Evolutionary conservation across 148 eudicot genomes (phyloP), one percentile per base, ranked within the genome.

Genomic region (Rhododendron ovatum): DNA sequence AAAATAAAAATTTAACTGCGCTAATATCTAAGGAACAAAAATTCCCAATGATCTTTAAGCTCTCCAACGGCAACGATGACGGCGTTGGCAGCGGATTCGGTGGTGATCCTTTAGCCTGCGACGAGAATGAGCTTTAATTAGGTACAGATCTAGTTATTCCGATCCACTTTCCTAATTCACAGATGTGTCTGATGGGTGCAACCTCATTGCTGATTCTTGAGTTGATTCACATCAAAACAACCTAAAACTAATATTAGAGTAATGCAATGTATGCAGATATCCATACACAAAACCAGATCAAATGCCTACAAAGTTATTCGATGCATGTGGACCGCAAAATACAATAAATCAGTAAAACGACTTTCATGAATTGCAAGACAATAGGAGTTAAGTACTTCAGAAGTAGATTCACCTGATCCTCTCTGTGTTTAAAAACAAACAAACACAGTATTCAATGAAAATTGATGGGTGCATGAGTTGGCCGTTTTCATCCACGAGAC

Each of bases 401-500:
- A 0, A 41, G 50, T 24, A 65, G 71, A 65, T 24, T 65, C 30
- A 24, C 18, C 47, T 43, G n/a, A 47, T 12, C 35, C 82, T 26
- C 39, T 82, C 37, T 0, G 1, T 35, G 17, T 35, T 24, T 14
- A 35, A n/a, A 12, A 3, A 9, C 14, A 22, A 81, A 59, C 90
- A 22, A 81, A 59, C 90, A 85, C 59, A 37, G 67, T n/a, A 61
- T 35, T 20, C 75, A 86, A 82, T 76, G 75, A 43, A n/a, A 26
- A 37, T 86, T 30, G 3, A 53, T 67, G 84, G 33, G 39, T 57
- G 80, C 76, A 78, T 71, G 80, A 33, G 80, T 67, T 67, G 48
- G 85, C 81, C 84, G n/a, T 80, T 82, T 86, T 43, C n/a, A 73
- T 82, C 76, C 43, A 57, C 75, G 35, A 39, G 88, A 73, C 88